phyloP scores from a whole-genome alignment of 768 basidiomycete genomes.

The Lentinula edodes region DNA sequence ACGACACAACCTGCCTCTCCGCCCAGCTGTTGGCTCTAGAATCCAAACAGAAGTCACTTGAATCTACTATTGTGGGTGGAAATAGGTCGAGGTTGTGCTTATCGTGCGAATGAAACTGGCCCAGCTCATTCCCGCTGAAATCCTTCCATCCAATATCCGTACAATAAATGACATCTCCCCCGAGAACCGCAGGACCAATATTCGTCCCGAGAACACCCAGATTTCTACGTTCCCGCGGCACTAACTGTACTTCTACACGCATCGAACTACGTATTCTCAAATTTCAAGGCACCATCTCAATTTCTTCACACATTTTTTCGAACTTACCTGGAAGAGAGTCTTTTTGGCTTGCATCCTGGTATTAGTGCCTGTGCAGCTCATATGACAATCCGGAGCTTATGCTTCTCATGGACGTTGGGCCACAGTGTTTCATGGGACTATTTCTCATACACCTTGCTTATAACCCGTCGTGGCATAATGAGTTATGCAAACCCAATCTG shows the following conservation, averaged over 20 bases:
- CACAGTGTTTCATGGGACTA: background rate
- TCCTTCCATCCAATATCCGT: background rate
- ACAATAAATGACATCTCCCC: background rate
- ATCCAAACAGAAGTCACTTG: background rate
- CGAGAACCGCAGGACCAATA: background rate
- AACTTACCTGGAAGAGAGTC: background rate
- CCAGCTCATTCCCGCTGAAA: background rate
- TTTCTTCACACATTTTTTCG: background rate
- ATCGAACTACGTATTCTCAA: background rate
- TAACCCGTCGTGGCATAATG: background rate
- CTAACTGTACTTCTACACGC: background rate
- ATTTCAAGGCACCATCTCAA: background rate
- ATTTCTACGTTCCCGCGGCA: background rate
- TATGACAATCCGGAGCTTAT: background rate
- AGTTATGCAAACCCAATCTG: too few relatives aligned
- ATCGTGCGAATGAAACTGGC: background rate
- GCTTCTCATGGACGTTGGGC: background rate
- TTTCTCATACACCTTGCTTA: background rate
- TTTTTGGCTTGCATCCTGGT: background rate
- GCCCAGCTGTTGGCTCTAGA: too few relatives aligned
- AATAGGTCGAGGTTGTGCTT: background rate
- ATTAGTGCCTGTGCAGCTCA: background rate
- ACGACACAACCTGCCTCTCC: too few relatives aligned
- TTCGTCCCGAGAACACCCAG: background rate
- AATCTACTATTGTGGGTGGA: background rate